Evolutionary conservation across 1,284 basidiomycete species (phyloP).

Genomic region (Dichomitus squalens): DNA sequence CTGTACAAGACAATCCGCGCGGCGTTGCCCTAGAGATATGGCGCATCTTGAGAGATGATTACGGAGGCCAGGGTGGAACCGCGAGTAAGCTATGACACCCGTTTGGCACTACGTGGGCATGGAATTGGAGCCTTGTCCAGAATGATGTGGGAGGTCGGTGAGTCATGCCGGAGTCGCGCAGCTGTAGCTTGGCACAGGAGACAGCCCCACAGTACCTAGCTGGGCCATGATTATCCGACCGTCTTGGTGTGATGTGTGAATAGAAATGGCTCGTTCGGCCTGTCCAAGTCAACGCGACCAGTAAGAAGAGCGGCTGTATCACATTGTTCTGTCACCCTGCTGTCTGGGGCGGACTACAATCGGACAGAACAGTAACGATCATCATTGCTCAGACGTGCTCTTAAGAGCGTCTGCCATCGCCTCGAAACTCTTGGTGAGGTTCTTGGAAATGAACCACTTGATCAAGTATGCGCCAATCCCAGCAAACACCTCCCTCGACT

Average conservation of each 20-base stretch:
- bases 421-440: conserved; percentile 48
- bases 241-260: no score
- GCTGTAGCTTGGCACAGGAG: no score
- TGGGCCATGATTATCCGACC: no score
- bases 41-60: neutral
- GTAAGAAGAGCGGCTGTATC: neutral
- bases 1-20: conserved; percentile 9
- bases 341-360: no score
- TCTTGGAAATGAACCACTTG: conserved; percentile 44
- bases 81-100: neutral
- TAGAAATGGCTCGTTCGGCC: no score
- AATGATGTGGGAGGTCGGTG: no score
- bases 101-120: neutral
- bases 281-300: no score
- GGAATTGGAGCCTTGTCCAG: no score
- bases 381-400: conserved; percentile 44
- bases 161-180: no score
- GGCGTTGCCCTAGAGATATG: conserved; percentile 3
- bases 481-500: conserved; percentile 62
- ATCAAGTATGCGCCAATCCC: conserved; percentile 61
- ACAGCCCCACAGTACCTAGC: no score
- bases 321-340: no score
- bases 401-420: conserved; percentile 65
- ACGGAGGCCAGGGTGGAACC: neutral
- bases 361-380: neutral